These are phyloP conservation scores for Cryptomeria japonica DNA, from an alignment of 75 land plant species.

Conservation along the genomic window DNA sequence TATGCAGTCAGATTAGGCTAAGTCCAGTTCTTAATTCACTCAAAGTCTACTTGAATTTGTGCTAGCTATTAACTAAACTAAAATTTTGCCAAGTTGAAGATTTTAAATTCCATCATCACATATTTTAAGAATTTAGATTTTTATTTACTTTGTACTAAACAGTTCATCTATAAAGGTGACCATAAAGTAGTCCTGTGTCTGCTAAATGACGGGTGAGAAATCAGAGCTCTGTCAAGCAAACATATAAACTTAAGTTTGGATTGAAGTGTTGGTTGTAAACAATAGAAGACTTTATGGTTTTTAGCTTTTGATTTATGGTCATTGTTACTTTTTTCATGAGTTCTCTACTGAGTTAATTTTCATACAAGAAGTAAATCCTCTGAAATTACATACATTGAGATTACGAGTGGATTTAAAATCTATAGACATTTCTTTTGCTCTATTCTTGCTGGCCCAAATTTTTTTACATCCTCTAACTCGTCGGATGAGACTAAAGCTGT, in stretches of 20 bases:
- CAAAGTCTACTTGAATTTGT: background rate
- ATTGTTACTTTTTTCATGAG: background rate
- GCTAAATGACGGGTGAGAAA: background rate
- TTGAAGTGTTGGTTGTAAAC: background rate
- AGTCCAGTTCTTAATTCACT: background rate
- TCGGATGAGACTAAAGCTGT: background rate
- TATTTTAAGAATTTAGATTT: background rate
- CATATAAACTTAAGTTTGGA: background rate
- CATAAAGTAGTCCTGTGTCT: background rate
- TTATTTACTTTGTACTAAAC: background rate
- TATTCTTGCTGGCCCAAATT: background rate
- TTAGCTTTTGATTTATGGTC: background rate
- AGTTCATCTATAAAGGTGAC: background rate
- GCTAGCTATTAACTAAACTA: background rate
- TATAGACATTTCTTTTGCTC: background rate
- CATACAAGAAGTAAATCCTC: background rate
- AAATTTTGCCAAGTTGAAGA: background rate
- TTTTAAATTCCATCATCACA: background rate
- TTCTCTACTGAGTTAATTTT: background rate
- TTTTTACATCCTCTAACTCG: background rate
- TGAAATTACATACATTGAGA: background rate
- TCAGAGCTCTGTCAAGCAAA: background rate
- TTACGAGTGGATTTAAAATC: background rate
- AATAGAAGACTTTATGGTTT: background rate
- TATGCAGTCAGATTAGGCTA: background rate